phyloP scores from a whole-genome alignment of 1,284 basidiomycete genomes.

The Trametes hirsuta region DNA sequence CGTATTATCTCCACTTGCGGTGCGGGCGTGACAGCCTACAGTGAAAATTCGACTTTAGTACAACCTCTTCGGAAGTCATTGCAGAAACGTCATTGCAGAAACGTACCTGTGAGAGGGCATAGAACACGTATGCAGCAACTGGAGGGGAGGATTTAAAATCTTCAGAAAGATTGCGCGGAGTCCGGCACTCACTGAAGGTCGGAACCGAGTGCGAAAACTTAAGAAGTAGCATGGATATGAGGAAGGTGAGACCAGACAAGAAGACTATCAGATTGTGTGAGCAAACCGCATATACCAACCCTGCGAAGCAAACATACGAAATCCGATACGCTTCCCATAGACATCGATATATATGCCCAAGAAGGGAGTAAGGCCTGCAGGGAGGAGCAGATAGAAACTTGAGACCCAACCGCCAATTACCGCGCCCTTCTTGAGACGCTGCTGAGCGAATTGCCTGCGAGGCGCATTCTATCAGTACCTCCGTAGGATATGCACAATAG shows the following conservation, averaged over 20 bases:
- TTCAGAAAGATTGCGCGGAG: neutral
- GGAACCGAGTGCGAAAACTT: constrained; percentile 45
- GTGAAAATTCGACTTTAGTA: constrained; percentile 1
- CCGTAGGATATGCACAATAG: neutral
- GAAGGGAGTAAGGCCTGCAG: constrained; percentile 47
- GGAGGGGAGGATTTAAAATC: neutral
- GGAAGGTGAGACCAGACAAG: constrained; percentile 45
- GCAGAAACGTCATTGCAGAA: neutral
- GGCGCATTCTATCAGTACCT: constrained; percentile 10
- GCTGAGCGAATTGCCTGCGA: constrained; percentile 45
- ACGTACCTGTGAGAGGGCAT: constrained; percentile 45
- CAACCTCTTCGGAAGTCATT: neutral
- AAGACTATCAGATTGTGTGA: constrained; percentile 35
- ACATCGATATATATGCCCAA: constrained; percentile 47
- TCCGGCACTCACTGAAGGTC: constrained; percentile 38
- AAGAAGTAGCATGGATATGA: constrained; percentile 47
- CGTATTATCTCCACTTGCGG: constrained; percentile 51
- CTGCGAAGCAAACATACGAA: constrained; percentile 35
- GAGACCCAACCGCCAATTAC: constrained; percentile 53
- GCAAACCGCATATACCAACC: neutral
- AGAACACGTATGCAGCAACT: constrained; percentile 50
- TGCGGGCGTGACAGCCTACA: constrained; percentile 44
- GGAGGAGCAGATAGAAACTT: constrained; percentile 48
- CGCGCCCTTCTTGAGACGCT: constrained; percentile 48
- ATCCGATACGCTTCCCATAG: constrained; percentile 44